Conservation (phyloP, 495 filamentous ascomycete genomes). For the Cercophora sp. region DNA sequence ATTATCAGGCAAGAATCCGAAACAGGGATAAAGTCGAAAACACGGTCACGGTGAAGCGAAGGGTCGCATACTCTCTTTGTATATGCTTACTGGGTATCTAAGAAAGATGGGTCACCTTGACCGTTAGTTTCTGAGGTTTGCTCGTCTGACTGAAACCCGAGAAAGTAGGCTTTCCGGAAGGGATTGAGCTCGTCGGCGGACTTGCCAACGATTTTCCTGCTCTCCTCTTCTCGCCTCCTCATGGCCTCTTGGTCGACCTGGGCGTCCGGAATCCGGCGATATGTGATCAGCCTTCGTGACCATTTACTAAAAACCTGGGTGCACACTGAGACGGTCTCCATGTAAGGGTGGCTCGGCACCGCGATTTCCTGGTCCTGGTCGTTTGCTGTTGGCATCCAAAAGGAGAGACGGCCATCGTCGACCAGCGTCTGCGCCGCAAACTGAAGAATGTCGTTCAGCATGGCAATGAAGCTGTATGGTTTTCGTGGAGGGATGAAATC, state of each 20-base stretch:
- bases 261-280: conserved; percentile 63
- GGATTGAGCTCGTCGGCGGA: conserved; percentile 75
- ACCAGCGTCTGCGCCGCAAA: conserved; percentile 79
- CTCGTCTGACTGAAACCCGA: conserved; percentile 22
- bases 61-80: conserved; percentile 20
- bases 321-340: conserved; percentile 75
- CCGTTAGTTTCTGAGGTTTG: neutral
- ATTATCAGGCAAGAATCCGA: too few relatives aligned
- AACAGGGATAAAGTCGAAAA: too few relatives aligned
- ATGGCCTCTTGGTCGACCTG: conserved; percentile 42
- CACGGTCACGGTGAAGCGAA: too few relatives aligned
- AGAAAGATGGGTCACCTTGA: conserved; percentile 14
- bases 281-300: conserved; percentile 84
- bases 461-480: conserved; percentile 83
- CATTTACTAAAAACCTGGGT: conserved; percentile 87
- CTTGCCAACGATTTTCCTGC: conserved; percentile 27
- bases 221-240: conserved; percentile 32
- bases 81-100: conserved; percentile 28
- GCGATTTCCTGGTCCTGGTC: conserved; percentile 67
- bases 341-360: conserved; percentile 70
- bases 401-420: conserved; percentile 72
- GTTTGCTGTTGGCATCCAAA: conserved; percentile 97
- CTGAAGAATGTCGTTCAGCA: conserved; percentile 82
- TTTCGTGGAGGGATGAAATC: conserved; percentile 86
- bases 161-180: conserved; percentile 69